These are phyloP conservation scores for carrot (Daucus carota) DNA, from an alignment of 129 eudicot species.

Conservation along the genomic window DNA sequence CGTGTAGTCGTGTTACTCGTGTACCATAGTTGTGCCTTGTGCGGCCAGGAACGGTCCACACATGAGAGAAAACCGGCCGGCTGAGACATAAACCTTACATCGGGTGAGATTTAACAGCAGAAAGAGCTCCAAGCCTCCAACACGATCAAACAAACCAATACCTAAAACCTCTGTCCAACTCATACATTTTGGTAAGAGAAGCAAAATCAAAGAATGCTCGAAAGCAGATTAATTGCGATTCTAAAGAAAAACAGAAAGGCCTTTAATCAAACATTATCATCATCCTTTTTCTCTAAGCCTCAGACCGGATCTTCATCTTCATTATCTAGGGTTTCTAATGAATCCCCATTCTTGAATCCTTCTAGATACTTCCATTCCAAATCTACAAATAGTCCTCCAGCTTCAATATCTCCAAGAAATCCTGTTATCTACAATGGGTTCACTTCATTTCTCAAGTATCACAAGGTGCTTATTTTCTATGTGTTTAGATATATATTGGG, in stretches of 20 bases:
- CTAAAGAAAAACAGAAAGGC: constrained; percentile 35
- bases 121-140: no score
- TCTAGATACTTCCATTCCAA: constrained; percentile 21
- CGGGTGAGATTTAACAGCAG: no score
- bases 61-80: constrained; percentile 22
- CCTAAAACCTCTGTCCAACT: not conserved
- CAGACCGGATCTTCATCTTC: constrained; percentile 18
- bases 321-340: constrained; percentile 10
- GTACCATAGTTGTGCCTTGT: not conserved
- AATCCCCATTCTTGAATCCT: constrained; percentile 12
- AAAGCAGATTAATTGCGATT: constrained; percentile 51
- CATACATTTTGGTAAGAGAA: not conserved
- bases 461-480: no score
- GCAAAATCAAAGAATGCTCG: constrained; percentile 21
- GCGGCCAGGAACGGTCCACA: not conserved
- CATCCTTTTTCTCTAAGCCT: constrained; percentile 13
- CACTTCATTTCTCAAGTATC: constrained; percentile 31
- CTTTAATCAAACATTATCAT: constrained; percentile 11
- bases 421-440: constrained; percentile 28
- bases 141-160: not conserved
- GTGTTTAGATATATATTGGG: no score
- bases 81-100: constrained; percentile 24
- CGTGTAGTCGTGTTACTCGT: no score
- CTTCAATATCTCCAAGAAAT: constrained; percentile 19
- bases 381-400: constrained; percentile 7